Base-by-base conservation (phyloP, 1,284 basidiomycete genomes). In the Taiwanofungus camphoratus region DNA sequence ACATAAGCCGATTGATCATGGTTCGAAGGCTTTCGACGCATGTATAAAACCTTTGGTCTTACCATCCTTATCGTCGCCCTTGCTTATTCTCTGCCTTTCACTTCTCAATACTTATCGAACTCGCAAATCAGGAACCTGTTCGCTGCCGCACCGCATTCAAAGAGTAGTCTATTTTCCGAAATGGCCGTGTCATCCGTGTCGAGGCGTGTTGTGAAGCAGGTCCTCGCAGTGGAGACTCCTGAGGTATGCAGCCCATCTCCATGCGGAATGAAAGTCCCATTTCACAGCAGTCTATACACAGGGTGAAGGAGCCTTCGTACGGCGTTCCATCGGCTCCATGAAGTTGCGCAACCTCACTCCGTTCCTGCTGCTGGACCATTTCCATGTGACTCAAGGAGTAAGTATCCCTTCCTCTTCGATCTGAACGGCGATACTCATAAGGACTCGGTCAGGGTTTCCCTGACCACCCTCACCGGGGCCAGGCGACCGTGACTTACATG, bases 401-500 rank as follows among this genome's bases (percentile, higher is more conserved):
- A 52, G 76, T 61, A 27, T 38, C n/a, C 26, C 23, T 32, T 30
- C 11, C 8, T 23, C 23, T 31, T 23, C n/a, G 12, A 15, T 18
- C 13, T 19, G 31, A 6, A 13, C 40, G 42, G 19, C 8, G 42
- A 27, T 3, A 21, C 16, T 43, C 9, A 13, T 15, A 21, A 3
- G 16, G 12, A 18, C 46, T 51, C n/a, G n/a, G n/a, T 5, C 48
- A 80, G 77, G 70, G 77, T 13, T 87, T 87, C 53, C 82, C 82
- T 21, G 89, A 95, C 59, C 92, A 95, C 54, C 90, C 92, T 2
- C 92, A 95, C 61, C 74, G 92, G 23, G 93, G 92, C 3, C 89
- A 92, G 64, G 83, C 85, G 1, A 92, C 85, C 2, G 82, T 88
- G 1, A 94, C 92, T 0, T 95, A 94, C 61, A 86, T 96, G 77